Evolutionary conservation across 345 rosid species (phyloP), one percentile per base, ranked within the genome.

Genomic region (Moricandia moricandioides): DNA sequence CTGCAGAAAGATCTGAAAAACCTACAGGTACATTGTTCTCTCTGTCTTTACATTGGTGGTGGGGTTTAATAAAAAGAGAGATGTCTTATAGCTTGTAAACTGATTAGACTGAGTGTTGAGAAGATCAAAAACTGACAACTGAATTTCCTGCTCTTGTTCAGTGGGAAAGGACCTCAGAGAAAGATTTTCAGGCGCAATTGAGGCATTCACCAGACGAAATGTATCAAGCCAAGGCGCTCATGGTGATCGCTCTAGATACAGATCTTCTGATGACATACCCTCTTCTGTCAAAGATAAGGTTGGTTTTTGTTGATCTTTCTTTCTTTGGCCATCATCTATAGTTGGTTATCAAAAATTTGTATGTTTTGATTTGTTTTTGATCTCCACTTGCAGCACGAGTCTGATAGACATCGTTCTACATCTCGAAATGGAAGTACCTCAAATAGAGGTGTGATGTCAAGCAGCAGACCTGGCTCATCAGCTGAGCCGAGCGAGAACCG

Each of bases 141-240:
- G 39, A 11, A 10, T 29, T 78, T 69, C 17, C 17, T 37, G 13
- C 55, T 57, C 13, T 56, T 62, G 17, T 79, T 11, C 79, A 89
- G 98, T 83, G 59, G 97, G 93, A 57, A 92, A 90, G 78, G 97
- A 93, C 61, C 83, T 87, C 58, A 86, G 91, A 21, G 97, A 88
- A 60, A 88, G 87, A 86, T 84, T 88, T 30, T 77, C 97, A 8
- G 93, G 97, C 64, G 93, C 93, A 34, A 88, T 92, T 55, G 97
- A 92, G 73, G 91, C 92, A 62, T 88, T 92, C 76, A 83, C 88
- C 14, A 81, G 97, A 67, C 81, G 89, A 64, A 92, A 85, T 78
- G 81, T 76, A 33, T 45, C 89, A 34, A 86, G 85, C 35, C 85
- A 85, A 76, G 86, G 85, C 14, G 85, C 75, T 75, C 58, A 72